A percentile compares a stretch with the other conserved stretches of the same genome.
Evolutionary conservation across 495 filamentous ascomycete species (phyloP).

Genomic region (Evansstolkia leycettana): DNA sequence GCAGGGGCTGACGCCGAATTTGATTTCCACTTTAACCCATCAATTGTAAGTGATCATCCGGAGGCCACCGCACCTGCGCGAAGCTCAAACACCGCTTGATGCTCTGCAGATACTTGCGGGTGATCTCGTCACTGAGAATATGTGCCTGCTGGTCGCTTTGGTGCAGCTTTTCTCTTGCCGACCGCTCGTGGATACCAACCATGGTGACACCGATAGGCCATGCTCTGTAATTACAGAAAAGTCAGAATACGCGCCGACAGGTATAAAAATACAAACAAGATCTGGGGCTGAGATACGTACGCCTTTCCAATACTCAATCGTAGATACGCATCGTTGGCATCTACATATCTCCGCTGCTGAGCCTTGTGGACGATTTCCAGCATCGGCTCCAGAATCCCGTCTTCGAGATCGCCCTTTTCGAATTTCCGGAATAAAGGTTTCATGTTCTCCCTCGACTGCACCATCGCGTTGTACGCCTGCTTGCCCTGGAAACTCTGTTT

Average conservation of each 20-base stretch:
- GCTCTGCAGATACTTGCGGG: constrained; percentile 90
- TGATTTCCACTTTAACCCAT: constrained; percentile 81
- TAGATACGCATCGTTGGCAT: constrained; percentile 92
- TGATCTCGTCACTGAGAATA: constrained; percentile 93
- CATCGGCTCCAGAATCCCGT: constrained; percentile 67
- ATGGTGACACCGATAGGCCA: constrained; percentile 99
- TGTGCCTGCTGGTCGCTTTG: constrained; percentile 79
- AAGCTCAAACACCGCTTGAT: constrained; percentile 96
- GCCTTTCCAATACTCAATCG: constrained; percentile 93
- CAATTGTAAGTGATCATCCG: constrained; percentile 80
- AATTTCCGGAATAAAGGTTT: constrained; percentile 82
- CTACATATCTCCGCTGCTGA: constrained; percentile 82
- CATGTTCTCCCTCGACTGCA: constrained; percentile 74
- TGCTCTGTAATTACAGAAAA: constrained; percentile 40
- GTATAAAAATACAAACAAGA: too few species aligned
- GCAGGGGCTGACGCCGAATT: too few species aligned
- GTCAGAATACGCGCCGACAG: too few species aligned
- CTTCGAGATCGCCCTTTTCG: constrained; percentile 65
- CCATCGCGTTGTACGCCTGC: constrained; percentile 65
- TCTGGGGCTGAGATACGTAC: constrained; percentile 25
- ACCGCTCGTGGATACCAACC: constrained; percentile 98
- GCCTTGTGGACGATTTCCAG: constrained; percentile 90
- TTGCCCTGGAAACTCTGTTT: constrained; percentile 66
- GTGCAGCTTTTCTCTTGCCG: constrained; percentile 88
- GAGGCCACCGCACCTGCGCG: constrained; percentile 92